phyloP scores from a whole-genome alignment of 192 early-diverging fungal genomes.

The Coemansia sp. region DNA sequence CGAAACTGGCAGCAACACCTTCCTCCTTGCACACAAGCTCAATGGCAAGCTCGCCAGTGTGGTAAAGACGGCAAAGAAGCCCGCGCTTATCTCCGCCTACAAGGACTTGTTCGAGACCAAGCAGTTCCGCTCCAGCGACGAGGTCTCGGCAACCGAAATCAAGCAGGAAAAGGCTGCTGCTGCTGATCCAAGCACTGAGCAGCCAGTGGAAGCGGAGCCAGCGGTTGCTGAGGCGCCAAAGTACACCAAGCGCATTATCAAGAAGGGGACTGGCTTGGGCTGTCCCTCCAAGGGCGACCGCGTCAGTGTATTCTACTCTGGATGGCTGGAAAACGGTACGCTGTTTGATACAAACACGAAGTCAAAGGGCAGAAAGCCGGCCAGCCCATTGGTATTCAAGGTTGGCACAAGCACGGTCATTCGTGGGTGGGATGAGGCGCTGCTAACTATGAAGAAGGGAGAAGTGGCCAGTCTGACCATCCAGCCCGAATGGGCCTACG shows the following conservation, averaged over 20 bases:
- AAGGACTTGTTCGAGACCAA: slow-evolving; percentile 63
- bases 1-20: slow-evolving; percentile 63
- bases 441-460: slow-evolving; percentile 87
- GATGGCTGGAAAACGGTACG: slow-evolving; percentile 68
- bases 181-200: slow-evolving; percentile 2
- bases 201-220: background rate
- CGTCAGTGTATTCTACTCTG: slow-evolving; percentile 69
- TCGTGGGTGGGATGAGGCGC: slow-evolving; percentile 83
- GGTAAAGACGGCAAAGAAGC: slow-evolving; percentile 72
- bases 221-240: slow-evolving; percentile 52
- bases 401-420: slow-evolving; percentile 97
- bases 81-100: slow-evolving; percentile 65
- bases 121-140: slow-evolving; percentile 58
- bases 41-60: slow-evolving; percentile 72
- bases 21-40: slow-evolving; percentile 68
- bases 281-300: slow-evolving; percentile 70
- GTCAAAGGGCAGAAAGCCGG: slow-evolving; percentile 63
- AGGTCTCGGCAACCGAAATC: slow-evolving; percentile 29
- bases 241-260: slow-evolving; percentile 66
- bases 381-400: slow-evolving; percentile 72
- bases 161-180: slow-evolving; percentile 39
- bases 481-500: slow-evolving; percentile 84
- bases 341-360: slow-evolving; percentile 71
- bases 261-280: slow-evolving; percentile 66
- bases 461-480: slow-evolving; percentile 84